A percentile compares a stretch with the other conserved stretches of the same genome.
phyloP scores from a whole-genome alignment of 371 early-diverging fungal genomes.

The Choanephora cucurbitarum region DNA sequence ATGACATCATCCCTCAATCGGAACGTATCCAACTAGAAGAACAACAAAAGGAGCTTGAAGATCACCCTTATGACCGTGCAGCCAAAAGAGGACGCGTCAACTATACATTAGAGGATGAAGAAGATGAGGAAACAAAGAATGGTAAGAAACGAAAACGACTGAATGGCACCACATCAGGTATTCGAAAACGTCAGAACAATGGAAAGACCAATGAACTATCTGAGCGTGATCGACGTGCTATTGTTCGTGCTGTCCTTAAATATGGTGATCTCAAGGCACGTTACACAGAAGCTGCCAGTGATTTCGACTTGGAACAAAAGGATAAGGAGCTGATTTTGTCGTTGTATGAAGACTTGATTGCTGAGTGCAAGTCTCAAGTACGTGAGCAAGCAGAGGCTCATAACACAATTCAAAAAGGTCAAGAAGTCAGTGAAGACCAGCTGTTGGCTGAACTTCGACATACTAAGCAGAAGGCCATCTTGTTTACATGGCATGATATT shows the following conservation, averaged over 20 bases:
- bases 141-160: constrained; percentile 18
- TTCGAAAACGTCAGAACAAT: constrained; percentile 13
- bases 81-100: constrained; percentile 47
- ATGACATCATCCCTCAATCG: constrained; percentile 92
- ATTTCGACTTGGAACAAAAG: constrained; percentile 78
- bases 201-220: constrained; percentile 53
- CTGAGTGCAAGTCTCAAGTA: constrained; percentile 74
- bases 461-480: constrained; percentile 76
- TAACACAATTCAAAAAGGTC: constrained; percentile 1
- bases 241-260: constrained; percentile 77
- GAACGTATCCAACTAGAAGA: constrained; percentile 73
- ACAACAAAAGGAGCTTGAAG: constrained; percentile 52
- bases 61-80: constrained; percentile 52
- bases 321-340: constrained; percentile 62
- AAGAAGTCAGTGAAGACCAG: constrained; percentile 32
- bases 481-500: constrained; percentile 77
- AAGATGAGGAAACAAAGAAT: constrained; percentile 14
- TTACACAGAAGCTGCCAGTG: constrained; percentile 75
- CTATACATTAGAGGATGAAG: constrained; percentile 39
- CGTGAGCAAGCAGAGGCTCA: constrained; percentile 41
- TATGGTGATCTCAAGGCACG: constrained; percentile 82
- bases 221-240: constrained; percentile 80
- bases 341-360: constrained; percentile 62
- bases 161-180: constrained; percentile 4
- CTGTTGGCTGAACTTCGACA: constrained; percentile 53